Conservation (phyloP, 2,329 filamentous ascomycete genomes). For the Pyricularia pennisetigena region DNA sequence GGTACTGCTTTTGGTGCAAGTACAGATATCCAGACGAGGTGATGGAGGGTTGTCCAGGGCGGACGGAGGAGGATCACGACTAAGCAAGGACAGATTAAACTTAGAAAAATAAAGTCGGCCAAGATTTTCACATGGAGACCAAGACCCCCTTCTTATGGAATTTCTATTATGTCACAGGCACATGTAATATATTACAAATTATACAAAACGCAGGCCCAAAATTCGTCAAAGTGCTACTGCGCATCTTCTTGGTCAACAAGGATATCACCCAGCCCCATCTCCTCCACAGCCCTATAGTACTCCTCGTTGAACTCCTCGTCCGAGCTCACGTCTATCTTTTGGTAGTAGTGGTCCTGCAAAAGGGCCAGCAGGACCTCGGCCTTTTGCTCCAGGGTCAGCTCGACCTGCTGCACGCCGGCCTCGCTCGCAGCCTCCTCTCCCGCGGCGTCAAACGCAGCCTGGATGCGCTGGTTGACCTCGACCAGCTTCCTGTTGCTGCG, state of each 20-base stretch:
- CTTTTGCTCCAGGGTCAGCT: conserved; percentile 5
- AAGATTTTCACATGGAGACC: not conserved
- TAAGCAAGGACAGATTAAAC: not conserved
- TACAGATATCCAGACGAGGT: conserved; percentile 60
- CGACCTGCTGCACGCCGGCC: not conserved
- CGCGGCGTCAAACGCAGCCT: conserved; percentile 11
- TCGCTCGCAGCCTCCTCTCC: not conserved
- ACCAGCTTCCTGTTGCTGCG: conserved; percentile 15
- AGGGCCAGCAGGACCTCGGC: conserved; percentile 12
- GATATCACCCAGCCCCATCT: conserved; percentile 19
- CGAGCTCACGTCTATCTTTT: not conserved
- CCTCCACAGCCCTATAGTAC: conserved; percentile 14
- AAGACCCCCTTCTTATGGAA: not conserved
- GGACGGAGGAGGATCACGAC: conserved; percentile 75
- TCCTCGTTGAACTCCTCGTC: conserved; percentile 10
- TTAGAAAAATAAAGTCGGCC: not conserved
- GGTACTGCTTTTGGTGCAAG: conserved; percentile 98
- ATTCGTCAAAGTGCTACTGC: not conserved
- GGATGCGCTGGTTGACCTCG: conserved; percentile 16
- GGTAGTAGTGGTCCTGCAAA: conserved; percentile 10
- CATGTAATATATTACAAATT: not conserved
- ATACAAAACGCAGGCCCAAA: not conserved
- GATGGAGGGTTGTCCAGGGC: conserved; percentile 84
- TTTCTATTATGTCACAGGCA: not conserved
- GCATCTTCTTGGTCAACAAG: conserved; percentile 4